A percentile compares a stretch with the other conserved stretches of the same genome.
phyloP scores from a whole-genome alignment of 2,329 filamentous ascomycete species.

The Corynespora cassiicola region DNA sequence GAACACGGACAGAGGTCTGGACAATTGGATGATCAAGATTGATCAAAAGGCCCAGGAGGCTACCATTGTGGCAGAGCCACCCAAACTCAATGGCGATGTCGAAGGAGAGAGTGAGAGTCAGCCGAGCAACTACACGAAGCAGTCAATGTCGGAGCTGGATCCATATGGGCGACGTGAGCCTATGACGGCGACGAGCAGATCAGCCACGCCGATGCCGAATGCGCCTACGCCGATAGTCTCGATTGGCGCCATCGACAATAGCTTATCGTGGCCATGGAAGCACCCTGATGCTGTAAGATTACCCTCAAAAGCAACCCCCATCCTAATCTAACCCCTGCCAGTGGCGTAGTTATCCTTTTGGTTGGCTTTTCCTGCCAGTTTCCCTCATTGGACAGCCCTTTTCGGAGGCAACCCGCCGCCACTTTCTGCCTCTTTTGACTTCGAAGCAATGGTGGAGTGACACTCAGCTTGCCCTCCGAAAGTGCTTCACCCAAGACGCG shows the following conservation, averaged over 20 bases:
- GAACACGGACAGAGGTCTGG: constrained; percentile 93
- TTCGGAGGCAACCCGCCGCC: constrained; percentile 88
- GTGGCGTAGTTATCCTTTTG: constrained; percentile 92
- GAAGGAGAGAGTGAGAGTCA: constrained; percentile 48
- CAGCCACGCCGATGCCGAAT: constrained; percentile 61
- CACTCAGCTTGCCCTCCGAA: constrained; percentile 84
- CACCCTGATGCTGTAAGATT: constrained; percentile 82
- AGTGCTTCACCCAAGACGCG: constrained; percentile 87
- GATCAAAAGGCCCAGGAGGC: constrained; percentile 84
- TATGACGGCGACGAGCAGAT: constrained; percentile 76
- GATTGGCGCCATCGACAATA: constrained; percentile 96
- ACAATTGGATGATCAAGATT: constrained; percentile 99
- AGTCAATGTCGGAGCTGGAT: constrained; percentile 65
- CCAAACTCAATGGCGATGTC: constrained; percentile 61
- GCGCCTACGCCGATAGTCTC: constrained; percentile 66
- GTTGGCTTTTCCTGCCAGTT: constrained; percentile 96
- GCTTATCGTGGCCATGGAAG: constrained; percentile 98
- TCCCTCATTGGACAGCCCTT: constrained; percentile 96
- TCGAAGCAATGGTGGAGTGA: constrained; percentile 98
- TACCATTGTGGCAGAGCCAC: constrained; percentile 86
- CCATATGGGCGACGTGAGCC: constrained; percentile 80
- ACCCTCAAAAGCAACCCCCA: constrained; percentile 18
- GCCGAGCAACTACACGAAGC: constrained; percentile 62
- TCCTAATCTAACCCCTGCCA: constrained; percentile 36
- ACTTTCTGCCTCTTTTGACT: constrained; percentile 94